A percentile compares a stretch with the other conserved stretches of the same genome.
Evolutionary conservation across 345 rosid genomes (phyloP).

Genomic region (Jatropha curcas): DNA sequence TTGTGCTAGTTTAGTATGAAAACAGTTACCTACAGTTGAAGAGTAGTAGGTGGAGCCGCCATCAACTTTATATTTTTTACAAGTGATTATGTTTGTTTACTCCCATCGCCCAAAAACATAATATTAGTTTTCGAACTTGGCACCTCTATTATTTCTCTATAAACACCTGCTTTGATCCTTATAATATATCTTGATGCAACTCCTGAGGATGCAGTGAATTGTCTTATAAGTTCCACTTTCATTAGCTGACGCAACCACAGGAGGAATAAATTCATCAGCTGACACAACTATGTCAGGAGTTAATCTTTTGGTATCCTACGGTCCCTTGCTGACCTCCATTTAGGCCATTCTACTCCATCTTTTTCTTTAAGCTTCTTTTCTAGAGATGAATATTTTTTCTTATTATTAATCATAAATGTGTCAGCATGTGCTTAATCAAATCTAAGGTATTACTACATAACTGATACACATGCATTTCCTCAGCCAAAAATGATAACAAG

Average conservation of each 20-base stretch:
- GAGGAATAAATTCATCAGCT: too few relatives aligned
- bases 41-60: constrained; percentile 28
- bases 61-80: constrained; percentile 11
- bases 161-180: constrained; percentile 29
- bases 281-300: constrained; percentile 25
- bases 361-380: constrained; percentile 19
- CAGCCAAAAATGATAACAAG: background rate
- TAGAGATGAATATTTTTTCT: background rate
- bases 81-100: constrained; percentile 15
- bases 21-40: constrained; percentile 28
- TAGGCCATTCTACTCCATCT: constrained; percentile 15
- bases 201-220: constrained; percentile 14
- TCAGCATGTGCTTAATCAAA: constrained; percentile 39
- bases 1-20: too few relatives aligned
- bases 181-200: constrained; percentile 19
- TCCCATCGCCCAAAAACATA: constrained; percentile 28
- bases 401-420: constrained; percentile 25
- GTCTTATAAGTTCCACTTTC: constrained; percentile 28
- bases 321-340: constrained; percentile 25
- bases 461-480: constrained; percentile 23
- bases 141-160: constrained; percentile 22
- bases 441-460: constrained; percentile 37
- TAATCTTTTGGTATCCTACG: constrained; percentile 22
- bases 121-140: constrained; percentile 20
- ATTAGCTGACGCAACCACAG: constrained; percentile 30